Percentiles rank a stretch among this genome's conserved stretches.
These are phyloP conservation scores for Lanmaoa pseudosensibilis DNA, from an alignment of 768 basidiomycete genomes.

Conservation along the genomic window DNA sequence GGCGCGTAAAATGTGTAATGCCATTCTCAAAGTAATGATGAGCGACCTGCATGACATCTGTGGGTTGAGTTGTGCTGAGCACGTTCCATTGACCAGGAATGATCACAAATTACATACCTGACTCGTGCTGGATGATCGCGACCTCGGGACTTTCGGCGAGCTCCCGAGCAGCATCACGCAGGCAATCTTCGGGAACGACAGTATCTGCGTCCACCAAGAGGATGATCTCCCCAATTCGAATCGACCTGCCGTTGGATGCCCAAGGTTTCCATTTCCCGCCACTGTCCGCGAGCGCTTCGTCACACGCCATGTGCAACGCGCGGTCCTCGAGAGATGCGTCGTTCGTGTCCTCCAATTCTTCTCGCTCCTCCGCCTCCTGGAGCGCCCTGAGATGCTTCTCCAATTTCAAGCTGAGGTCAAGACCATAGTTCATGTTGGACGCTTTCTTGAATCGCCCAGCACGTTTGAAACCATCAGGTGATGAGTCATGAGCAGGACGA, in stretches of 20 bases:
- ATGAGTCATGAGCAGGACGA: slow-evolving; percentile 44
- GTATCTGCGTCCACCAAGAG: slow-evolving; percentile 89
- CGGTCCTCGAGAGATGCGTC: slow-evolving; percentile 62
- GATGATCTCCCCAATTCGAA: slow-evolving; percentile 78
- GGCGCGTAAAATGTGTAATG: slow-evolving; percentile 84
- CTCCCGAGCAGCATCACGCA: slow-evolving; percentile 88
- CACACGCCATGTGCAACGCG: slow-evolving; percentile 71
- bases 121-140: slow-evolving; percentile 90
- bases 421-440: slow-evolving; percentile 85
- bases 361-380: slow-evolving; percentile 45
- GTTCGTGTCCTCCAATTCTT: slow-evolving; percentile 36
- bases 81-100: slow-evolving; percentile 20
- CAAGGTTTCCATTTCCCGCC: slow-evolving; percentile 66
- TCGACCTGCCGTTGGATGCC: slow-evolving; percentile 71
- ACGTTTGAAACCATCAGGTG: slow-evolving; percentile 33
- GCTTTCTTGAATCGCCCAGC: slow-evolving; percentile 93
- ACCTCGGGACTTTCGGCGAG: slow-evolving; percentile 58
- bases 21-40: slow-evolving; percentile 91
- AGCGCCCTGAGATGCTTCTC: slow-evolving; percentile 38
- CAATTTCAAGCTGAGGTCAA: slow-evolving; percentile 40
- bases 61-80: not conserved
- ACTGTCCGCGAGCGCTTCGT: slow-evolving; percentile 64
- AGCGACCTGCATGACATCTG: slow-evolving; percentile 89
- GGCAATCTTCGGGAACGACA: slow-evolving; percentile 86
- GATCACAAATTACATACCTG: slow-evolving; percentile 47